Conservation (phyloP, 352 stramenopile genomes). For the Pythium brachiatum region DNA sequence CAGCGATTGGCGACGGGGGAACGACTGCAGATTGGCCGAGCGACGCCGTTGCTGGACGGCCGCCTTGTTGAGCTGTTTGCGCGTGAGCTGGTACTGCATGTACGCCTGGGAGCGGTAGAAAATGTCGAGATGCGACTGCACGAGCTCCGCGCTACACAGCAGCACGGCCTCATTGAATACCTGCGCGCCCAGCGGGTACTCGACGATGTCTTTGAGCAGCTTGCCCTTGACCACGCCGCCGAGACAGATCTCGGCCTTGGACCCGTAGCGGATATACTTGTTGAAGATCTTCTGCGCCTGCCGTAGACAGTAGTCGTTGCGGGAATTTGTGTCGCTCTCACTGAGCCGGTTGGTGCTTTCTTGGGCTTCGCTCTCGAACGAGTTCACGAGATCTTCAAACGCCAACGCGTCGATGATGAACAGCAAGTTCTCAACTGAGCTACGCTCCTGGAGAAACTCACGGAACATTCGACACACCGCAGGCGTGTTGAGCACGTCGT, state of each 20-base stretch:
- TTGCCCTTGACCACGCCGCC: conserved; percentile 42
- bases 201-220: conserved; percentile 39
- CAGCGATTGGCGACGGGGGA: neutral
- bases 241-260: conserved; percentile 63
- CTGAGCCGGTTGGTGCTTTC: conserved; percentile 4
- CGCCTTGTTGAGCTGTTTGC: neutral
- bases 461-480: conserved; percentile 52
- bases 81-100: conserved; percentile 36
- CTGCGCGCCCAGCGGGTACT: conserved; percentile 44
- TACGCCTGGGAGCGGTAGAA: conserved; percentile 54
- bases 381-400: conserved; percentile 65
- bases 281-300: conserved; percentile 76
- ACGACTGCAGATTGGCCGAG: neutral
- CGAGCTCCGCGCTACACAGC: conserved; percentile 55
- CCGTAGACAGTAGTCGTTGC: conserved; percentile 56
- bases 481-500: conserved; percentile 51
- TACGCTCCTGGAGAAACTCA: conserved; percentile 51
- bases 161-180: conserved; percentile 62
- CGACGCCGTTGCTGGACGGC: conserved; percentile 1
- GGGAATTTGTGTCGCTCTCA: conserved; percentile 23
- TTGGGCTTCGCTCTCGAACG: conserved; percentile 33
- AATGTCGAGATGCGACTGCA: conserved; percentile 55
- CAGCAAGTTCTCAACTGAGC: conserved; percentile 59
- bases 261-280: conserved; percentile 73
- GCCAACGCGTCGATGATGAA: conserved; percentile 67